A percentile compares a stretch with the other conserved stretches of the same genome.
phyloP scores from a whole-genome alignment of 2,329 filamentous ascomycete species.

The Botryotinia calthae region DNA sequence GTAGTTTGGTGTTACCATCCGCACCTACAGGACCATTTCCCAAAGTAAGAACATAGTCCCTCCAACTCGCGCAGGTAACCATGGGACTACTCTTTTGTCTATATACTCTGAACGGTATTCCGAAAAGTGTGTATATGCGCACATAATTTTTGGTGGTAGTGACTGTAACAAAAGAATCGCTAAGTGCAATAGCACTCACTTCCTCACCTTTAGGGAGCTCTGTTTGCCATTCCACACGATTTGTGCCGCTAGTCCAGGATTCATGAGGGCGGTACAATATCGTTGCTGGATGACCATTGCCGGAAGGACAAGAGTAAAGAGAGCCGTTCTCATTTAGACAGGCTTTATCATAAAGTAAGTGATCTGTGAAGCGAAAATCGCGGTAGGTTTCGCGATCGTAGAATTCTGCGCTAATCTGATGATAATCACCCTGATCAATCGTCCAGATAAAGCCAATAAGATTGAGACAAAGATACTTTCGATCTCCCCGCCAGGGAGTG shows the following conservation, averaged over 20 bases:
- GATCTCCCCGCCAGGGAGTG: constrained; percentile 92
- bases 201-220: constrained; percentile 83
- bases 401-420: constrained; percentile 96
- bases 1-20: constrained; percentile 72
- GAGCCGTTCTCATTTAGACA: constrained; percentile 83
- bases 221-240: constrained; percentile 85
- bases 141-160: constrained; percentile 86
- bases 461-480: constrained; percentile 91
- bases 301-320: constrained; percentile 77
- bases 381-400: constrained; percentile 91
- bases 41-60: constrained; percentile 93
- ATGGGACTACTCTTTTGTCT: constrained; percentile 86
- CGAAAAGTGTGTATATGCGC: constrained; percentile 88
- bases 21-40: constrained; percentile 84
- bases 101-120: constrained; percentile 84
- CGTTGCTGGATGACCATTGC: constrained; percentile 63
- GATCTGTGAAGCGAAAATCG: constrained; percentile 97
- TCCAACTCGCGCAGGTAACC: constrained; percentile 90
- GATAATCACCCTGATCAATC: constrained; percentile 86
- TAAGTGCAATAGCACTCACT: constrained; percentile 84
- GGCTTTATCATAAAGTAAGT: constrained; percentile 92
- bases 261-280: constrained; percentile 98
- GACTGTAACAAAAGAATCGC: constrained; percentile 85
- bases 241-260: constrained; percentile 79
- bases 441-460: constrained; percentile 95